Conservation (phyloP, 2,329 filamentous ascomycete species). For the Claviceps sp. region DNA sequence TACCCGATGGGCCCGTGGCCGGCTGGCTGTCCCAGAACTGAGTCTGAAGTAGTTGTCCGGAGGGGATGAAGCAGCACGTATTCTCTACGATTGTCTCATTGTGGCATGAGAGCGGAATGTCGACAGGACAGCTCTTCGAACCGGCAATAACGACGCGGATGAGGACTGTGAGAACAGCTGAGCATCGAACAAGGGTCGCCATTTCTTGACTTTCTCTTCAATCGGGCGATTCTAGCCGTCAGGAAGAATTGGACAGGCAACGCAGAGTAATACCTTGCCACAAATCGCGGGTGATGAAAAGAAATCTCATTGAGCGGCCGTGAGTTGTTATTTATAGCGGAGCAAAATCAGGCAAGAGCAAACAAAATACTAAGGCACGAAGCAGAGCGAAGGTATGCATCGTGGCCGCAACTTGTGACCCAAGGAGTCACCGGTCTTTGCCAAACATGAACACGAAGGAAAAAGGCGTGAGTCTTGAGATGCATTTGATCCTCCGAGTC, state of each 20-base stretch:
- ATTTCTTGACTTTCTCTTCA: neutral
- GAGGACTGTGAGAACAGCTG: constrained; percentile 9
- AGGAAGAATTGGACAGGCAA: neutral
- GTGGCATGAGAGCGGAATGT: constrained; percentile 46
- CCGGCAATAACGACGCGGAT: constrained; percentile 2
- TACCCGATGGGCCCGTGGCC: constrained; percentile 41
- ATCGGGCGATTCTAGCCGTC: neutral
- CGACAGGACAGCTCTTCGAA: constrained; percentile 12
- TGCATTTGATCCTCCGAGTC: neutral
- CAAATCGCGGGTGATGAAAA: too few species aligned
- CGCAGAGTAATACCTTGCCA: too few species aligned
- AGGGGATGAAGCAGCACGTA: constrained; percentile 60
- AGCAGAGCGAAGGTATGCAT: too few species aligned
- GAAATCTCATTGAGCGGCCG: neutral
- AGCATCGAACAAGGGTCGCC: constrained; percentile 5
- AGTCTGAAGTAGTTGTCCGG: constrained; percentile 57
- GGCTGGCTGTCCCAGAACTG: constrained; percentile 66
- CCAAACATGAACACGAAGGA: neutral
- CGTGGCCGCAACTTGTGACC: neutral
- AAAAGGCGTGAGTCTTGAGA: neutral
- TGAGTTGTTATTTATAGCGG: too few species aligned
- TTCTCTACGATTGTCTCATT: constrained; percentile 45
- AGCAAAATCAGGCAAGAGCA: too few species aligned
- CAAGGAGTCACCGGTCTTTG: neutral
- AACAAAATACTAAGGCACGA: too few species aligned